phyloP scores from a whole-genome alignment of 805 yeast genomes.

The Candida suzukii region DNA sequence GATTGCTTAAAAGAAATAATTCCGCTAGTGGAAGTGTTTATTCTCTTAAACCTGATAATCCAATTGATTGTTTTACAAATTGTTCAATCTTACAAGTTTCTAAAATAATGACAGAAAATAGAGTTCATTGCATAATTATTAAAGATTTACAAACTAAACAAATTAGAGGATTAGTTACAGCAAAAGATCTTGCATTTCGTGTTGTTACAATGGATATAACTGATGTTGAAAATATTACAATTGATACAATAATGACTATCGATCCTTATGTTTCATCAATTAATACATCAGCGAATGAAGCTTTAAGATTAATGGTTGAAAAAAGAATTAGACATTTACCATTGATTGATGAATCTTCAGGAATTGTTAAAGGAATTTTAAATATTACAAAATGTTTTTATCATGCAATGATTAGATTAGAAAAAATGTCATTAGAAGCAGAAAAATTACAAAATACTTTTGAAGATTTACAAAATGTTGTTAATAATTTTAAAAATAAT shows the following conservation, averaged over 20 bases:
- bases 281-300: slow-evolving; percentile 33
- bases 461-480: slow-evolving; percentile 17
- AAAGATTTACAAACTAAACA: slow-evolving; percentile 18
- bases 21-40: slow-evolving; percentile 1
- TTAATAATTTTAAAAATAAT: background rate
- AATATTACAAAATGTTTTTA: slow-evolving; percentile 41
- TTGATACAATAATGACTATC: slow-evolving; percentile 32
- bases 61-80: slow-evolving; percentile 28
- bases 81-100: slow-evolving; percentile 28
- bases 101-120: slow-evolving; percentile 28
- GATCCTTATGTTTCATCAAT: slow-evolving; percentile 29
- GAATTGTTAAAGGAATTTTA: slow-evolving; percentile 32
- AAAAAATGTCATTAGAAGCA: slow-evolving; percentile 32
- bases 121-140: slow-evolving; percentile 36
- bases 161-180: slow-evolving; percentile 35
- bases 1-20: background rate
- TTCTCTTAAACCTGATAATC: slow-evolving; percentile 23
- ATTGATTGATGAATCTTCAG: slow-evolving; percentile 24
- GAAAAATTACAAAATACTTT: slow-evolving; percentile 24
- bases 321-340: slow-evolving; percentile 38
- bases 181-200: slow-evolving; percentile 39
- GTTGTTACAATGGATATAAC: slow-evolving; percentile 27
- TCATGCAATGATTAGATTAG: slow-evolving; percentile 37
- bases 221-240: slow-evolving; percentile 18
- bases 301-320: slow-evolving; percentile 34